phyloP scores from a whole-genome alignment of 495 filamentous ascomycete species.

The Penicillium alfredii region DNA sequence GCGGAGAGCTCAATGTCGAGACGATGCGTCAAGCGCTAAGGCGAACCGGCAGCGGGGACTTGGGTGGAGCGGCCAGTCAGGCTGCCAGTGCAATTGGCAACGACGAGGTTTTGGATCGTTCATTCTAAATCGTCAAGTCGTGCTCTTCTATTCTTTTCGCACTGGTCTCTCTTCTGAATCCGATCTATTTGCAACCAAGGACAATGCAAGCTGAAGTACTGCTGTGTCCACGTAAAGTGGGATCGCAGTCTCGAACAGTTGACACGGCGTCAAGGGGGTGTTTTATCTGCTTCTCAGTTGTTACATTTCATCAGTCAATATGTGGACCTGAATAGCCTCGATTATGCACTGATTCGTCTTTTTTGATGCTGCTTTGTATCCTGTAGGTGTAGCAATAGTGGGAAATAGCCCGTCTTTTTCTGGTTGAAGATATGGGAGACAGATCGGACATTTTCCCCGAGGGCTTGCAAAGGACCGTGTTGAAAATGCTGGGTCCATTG shows the following conservation, averaged over 20 bases:
- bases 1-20: constrained; percentile 75
- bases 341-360: constrained; percentile 4
- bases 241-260: background rate
- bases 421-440: too few species aligned
- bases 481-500: constrained; percentile 1
- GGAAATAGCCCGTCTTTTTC: too few species aligned
- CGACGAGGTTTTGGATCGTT: constrained; percentile 28
- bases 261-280: constrained; percentile 4
- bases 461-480: too few species aligned
- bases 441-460: too few species aligned
- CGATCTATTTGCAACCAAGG: background rate
- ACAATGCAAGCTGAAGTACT: background rate
- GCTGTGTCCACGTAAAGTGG: background rate
- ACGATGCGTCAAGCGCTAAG: constrained; percentile 75
- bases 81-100: constrained; percentile 52
- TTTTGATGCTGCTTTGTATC: constrained; percentile 1
- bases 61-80: constrained; percentile 57
- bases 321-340: constrained; percentile 16
- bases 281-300: constrained; percentile 4
- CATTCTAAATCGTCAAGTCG: too few species aligned
- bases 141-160: background rate
- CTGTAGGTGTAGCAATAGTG: too few species aligned
- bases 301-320: constrained; percentile 10
- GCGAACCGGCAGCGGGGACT: constrained; percentile 75
- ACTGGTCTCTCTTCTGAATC: background rate